Evolutionary conservation across 1,284 basidiomycete genomes (phyloP), one percentile per base, ranked within the genome.

Genomic region (Porodaedalea pini): DNA sequence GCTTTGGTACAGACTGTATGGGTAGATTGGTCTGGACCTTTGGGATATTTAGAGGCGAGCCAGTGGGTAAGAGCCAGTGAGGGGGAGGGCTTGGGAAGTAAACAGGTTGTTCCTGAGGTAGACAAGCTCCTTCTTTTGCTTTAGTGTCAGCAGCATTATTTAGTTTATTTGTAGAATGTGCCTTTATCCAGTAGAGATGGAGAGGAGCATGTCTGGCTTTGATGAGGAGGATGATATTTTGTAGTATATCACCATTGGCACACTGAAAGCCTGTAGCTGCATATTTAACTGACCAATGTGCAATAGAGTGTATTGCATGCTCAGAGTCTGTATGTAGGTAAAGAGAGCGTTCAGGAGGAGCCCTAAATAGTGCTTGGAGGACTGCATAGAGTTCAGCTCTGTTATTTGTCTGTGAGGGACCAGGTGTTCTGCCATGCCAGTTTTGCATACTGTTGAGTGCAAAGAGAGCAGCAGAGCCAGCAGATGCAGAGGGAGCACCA

Each of bases 131-230:
- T 2, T 51, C 31, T 8, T 49, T 52, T 32, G 58, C 58, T 17
- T 50, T 27, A 5, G 1, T 2, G 29, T 60, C 54, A 1, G 51
- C 57, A 10, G n/a, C n/a, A 15, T 44, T 51, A 37, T 63, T 58
- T 21, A 36, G 36, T 8, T 17, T 39, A 21, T 59, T 52, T 2
- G 36, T 34, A 19, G 50, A 17, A 41, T 63, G 62, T 1, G 41
- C 60, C 50, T 61, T 57, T 1, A 63, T 44, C 60, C 60, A 61
- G 34, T 13, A 17, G 39, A 63, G 48, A 11, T 19, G n/a, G 7
- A 54, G 17, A 6, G 50, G 47, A 1, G 55, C 58, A 13, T 15
- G 32, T 13, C 54, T 47, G 6, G 4, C 7, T 34, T 57, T 43
- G 8, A 62, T 23, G 1, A 50, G 37, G 3, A 25, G 8, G 2